Base-by-base conservation (phyloP, 805 yeast genomes). In the Sugiyamaella qingdaonensis region DNA sequence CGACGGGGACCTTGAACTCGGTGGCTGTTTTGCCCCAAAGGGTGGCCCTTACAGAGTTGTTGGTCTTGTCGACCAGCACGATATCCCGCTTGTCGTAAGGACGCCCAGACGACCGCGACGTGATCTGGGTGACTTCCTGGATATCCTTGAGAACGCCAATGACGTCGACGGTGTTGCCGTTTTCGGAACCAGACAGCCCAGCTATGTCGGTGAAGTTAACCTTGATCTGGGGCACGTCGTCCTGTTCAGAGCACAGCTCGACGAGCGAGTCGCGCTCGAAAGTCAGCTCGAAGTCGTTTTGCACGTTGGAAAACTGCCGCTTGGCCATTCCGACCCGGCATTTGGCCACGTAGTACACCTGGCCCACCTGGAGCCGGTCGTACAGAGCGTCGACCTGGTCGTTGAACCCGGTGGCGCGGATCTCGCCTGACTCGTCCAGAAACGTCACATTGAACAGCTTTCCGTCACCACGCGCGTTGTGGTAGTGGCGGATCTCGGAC, bases 351-450 rank as follows among this genome's bases (percentile, higher is more conserved):
- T 85, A 88, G 67, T 89, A 94, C 7, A 88, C 95, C 69, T 86
- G 84, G 34, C 96, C 97, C 66, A 90, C 98, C 68, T 87, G 87
- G 48, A 94, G 71, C 31, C 82, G 63, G 61, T 85, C 87, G 72
- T 80, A 84, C 65, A 80, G 86, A 65, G 81, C 82, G 55, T 87
- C 95, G 10, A 92, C 97, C 62, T 80, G 78, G 36, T 88, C 92
- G 68, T 87, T 88, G 71, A 94, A 94, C 1, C 94, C 97, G 2
- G 98, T 90, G 10, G 96, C 97, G 64, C 94, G 80, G 61, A 94
- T 94, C 73, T 94, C 98, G 63, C 94, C 96, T 4, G 97, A 86
- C 67, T 94, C 96, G 67, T 94, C 99, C 53, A 92, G 72, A 54
- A 94, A 82, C 61, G 89, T 88, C 31, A 89, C 88, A 62, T 85